Percentiles rank a stretch among this genome's conserved stretches.
These are phyloP conservation scores for Malus sylvestris DNA, from an alignment of 306 rosid species.

Conservation along the genomic window DNA sequence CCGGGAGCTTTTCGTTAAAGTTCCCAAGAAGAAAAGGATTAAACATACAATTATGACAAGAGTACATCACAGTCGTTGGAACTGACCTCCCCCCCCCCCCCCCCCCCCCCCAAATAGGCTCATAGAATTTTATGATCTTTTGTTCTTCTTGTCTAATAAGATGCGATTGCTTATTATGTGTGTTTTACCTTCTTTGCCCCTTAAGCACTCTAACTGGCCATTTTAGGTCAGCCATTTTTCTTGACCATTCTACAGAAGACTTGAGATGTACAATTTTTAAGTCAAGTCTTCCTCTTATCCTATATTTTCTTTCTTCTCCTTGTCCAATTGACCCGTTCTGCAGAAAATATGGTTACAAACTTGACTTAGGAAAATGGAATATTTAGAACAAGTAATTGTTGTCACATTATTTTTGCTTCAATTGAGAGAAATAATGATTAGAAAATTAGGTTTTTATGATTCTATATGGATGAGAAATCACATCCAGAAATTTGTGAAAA, in stretches of 20 bases:
- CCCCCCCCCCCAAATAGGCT: no score
- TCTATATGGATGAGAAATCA: no score
- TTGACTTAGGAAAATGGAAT: no score
- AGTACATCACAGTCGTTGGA: neutral
- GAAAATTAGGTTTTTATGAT: no score
- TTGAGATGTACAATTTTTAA: neutral
- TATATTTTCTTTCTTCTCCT: neutral
- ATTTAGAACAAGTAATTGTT: no score
- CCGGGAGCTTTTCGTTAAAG: no score
- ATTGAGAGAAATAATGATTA: no score
- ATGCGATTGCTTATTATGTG: neutral
- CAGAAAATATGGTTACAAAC: no score
- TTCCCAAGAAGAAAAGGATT: neutral
- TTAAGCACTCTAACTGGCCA: neutral
- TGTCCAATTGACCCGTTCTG: neutral
- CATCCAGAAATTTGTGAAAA: no score
- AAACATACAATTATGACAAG: neutral
- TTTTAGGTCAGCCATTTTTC: neutral
- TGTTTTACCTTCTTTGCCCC: neutral
- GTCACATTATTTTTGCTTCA: no score
- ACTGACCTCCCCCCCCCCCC: neutral
- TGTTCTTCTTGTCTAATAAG: no score
- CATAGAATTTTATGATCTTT: neutral
- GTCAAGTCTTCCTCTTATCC: neutral
- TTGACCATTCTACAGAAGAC: constrained; percentile 5